A percentile compares a stretch with the other conserved stretches of the same genome.
These are phyloP conservation scores for Debaryomyces singareniensis DNA, from an alignment of 1,139 yeast species.

Conservation along the genomic window DNA sequence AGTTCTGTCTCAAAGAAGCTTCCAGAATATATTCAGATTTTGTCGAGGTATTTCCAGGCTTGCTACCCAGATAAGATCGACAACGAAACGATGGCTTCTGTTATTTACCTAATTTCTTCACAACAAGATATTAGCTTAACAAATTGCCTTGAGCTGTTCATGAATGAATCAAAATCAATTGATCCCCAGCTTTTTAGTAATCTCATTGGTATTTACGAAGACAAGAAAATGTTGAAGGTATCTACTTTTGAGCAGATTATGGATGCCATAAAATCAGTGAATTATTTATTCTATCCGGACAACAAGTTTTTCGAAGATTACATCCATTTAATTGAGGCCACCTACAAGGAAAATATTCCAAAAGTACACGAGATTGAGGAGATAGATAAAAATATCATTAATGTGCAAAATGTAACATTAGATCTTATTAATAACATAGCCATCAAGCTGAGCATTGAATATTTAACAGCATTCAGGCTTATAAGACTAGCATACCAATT, in stretches of 20 bases:
- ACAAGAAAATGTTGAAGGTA: background rate
- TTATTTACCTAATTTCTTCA: too few species aligned
- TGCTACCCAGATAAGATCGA: too few species aligned
- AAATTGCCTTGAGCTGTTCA: too few species aligned
- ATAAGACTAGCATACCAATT: constrained; percentile 21
- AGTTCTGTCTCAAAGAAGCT: constrained; percentile 5
- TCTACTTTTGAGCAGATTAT: background rate
- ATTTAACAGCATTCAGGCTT: constrained; percentile 9
- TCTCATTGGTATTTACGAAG: background rate
- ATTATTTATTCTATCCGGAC: constrained; percentile 16
- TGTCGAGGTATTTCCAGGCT: constrained; percentile 18
- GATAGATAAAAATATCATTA: constrained; percentile 23
- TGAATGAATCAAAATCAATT: constrained; percentile 9
- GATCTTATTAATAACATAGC: constrained; percentile 7
- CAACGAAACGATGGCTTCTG: too few species aligned
- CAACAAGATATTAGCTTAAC: too few species aligned
- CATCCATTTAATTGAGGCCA: constrained; percentile 22
- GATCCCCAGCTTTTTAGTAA: constrained; percentile 10
- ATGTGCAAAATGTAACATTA: constrained; percentile 18
- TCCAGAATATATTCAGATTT: constrained; percentile 23
- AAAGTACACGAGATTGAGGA: constrained; percentile 31
- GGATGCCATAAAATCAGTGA: constrained; percentile 16
- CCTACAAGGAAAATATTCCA: constrained; percentile 24
- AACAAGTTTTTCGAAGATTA: constrained; percentile 18
- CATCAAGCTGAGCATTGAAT: constrained; percentile 2